Evolutionary conservation across 805 yeast species (phyloP).

Genomic region (Monosporozyma yasuniensis): DNA sequence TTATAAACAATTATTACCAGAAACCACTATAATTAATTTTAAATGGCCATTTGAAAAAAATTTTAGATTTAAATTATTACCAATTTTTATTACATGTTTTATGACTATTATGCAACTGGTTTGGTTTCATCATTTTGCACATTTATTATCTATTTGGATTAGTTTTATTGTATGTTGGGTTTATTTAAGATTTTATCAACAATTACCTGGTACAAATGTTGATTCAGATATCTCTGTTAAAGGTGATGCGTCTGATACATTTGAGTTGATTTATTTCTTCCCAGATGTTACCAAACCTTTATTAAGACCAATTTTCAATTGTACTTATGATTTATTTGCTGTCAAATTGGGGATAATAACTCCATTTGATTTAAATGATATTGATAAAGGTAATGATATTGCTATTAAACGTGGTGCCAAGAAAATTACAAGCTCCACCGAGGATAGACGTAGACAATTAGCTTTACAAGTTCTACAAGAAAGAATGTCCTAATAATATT

Average conservation of each 20-base stretch:
- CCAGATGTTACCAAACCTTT: slow-evolving; percentile 52
- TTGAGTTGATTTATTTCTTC: slow-evolving; percentile 75
- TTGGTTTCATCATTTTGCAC: slow-evolving; percentile 38
- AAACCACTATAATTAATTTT: slow-evolving; percentile 43
- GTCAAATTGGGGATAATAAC: slow-evolving; percentile 41
- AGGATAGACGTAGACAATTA: slow-evolving; percentile 69
- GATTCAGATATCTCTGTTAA: slow-evolving; percentile 9
- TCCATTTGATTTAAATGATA: slow-evolving; percentile 58
- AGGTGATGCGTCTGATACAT: slow-evolving; percentile 89
- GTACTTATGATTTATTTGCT: slow-evolving; percentile 31
- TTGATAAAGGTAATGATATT: slow-evolving; percentile 66
- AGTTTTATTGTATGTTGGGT: slow-evolving; percentile 65
- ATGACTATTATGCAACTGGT: slow-evolving; percentile 26
- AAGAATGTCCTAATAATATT: slow-evolving; percentile 30
- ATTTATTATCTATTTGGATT: slow-evolving; percentile 40
- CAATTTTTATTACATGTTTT: slow-evolving; percentile 36
- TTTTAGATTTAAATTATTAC: slow-evolving; percentile 54
- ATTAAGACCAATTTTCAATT: slow-evolving; percentile 43
- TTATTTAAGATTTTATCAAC: slow-evolving; percentile 71
- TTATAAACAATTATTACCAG: slow-evolving; percentile 57
- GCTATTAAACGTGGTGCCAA: slow-evolving; percentile 48
- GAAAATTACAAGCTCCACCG: slow-evolving; percentile 32
- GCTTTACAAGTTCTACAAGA: slow-evolving; percentile 70
- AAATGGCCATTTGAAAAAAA: slow-evolving; percentile 37
- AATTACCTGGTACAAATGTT: slow-evolving; percentile 28